Evolutionary conservation across 768 basidiomycete species (phyloP).

Genomic region (Hemileccinum rubropunctum): DNA sequence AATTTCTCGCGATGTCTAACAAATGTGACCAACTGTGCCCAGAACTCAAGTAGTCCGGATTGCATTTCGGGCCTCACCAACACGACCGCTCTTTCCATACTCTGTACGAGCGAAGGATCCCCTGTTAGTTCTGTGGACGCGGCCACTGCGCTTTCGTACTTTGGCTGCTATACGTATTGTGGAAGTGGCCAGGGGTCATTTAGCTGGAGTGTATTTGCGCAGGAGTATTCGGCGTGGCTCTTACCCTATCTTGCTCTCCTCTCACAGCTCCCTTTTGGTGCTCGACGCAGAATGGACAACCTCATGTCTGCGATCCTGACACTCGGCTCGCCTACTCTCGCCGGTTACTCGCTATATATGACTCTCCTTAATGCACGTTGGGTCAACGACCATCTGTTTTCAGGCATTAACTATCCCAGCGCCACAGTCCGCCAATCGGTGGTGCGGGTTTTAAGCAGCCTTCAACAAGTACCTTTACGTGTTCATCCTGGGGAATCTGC

Average conservation of each 20-base stretch:
- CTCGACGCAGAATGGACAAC: constrained; percentile 38
- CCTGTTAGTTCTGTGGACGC: neutral
- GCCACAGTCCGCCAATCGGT: constrained; percentile 15
- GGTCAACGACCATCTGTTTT: constrained; percentile 34
- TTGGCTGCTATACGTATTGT: constrained; percentile 7
- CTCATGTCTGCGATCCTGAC: constrained; percentile 41
- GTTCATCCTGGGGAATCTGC: constrained; percentile 25
- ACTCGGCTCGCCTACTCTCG: constrained; percentile 43
- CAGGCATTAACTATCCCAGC: constrained; percentile 27
- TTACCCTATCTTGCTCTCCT: constrained; percentile 48
- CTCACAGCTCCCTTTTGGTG: constrained; percentile 50
- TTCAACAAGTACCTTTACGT: constrained; percentile 42
- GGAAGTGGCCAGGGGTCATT: constrained; percentile 15
- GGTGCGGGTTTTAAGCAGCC: constrained; percentile 33
- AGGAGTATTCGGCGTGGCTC: constrained; percentile 44
- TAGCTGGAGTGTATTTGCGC: constrained; percentile 25
- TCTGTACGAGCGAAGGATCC: constrained; percentile 10
- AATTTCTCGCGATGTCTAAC: constrained; percentile 15
- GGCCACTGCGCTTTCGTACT: constrained; percentile 11
- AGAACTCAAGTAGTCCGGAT: neutral
- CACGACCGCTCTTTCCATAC: constrained; percentile 11
- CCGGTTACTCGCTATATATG: constrained; percentile 43
- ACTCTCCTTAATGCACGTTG: constrained; percentile 45
- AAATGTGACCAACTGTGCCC: constrained; percentile 3
- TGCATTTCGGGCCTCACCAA: constrained; percentile 3